Conservation (phyloP, 2,329 filamentous ascomycete genomes). For the Ceratocystis diversiconidia region DNA sequence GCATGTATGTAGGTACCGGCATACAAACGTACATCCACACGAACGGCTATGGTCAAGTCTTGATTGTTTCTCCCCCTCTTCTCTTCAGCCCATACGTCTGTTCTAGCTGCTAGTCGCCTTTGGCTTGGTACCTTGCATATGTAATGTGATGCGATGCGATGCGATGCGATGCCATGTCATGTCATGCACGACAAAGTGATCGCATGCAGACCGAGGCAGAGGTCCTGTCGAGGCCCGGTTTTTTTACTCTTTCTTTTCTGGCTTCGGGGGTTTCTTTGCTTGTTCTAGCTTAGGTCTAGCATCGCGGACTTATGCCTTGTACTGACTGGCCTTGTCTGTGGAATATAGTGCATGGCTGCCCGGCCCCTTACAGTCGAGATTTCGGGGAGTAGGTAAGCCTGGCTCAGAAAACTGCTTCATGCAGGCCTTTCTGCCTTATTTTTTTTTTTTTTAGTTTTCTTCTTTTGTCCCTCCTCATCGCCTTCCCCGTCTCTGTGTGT, state of each 20-base stretch:
- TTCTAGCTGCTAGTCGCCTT: not conserved
- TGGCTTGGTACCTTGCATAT: conserved; percentile 11
- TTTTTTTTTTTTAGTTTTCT: not conserved
- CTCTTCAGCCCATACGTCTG: not conserved
- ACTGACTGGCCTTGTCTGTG: not conserved
- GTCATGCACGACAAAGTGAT: conserved; percentile 11
- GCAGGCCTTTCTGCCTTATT: not conserved
- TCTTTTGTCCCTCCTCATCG: not conserved
- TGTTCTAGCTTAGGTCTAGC: not conserved
- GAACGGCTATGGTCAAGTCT: not conserved
- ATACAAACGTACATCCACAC: not conserved
- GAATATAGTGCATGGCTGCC: not conserved
- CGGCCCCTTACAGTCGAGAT: not conserved
- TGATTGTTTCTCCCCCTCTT: not conserved
- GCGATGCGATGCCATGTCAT: not conserved
- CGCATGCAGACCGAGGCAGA: conserved; percentile 4
- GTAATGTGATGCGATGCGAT: conserved; percentile 1
- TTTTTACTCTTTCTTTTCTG: not conserved
- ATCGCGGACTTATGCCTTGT: not conserved
- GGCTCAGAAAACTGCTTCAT: not conserved
- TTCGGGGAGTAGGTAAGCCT: not conserved
- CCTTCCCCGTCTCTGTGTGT: not conserved
- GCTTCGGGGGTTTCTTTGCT: not conserved
- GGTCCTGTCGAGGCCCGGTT: not conserved
- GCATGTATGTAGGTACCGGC: not conserved